These are phyloP conservation scores for Ophiognomonia clavigignenti-juglandacearum DNA, from an alignment of 2,329 filamentous ascomycete genomes.

Conservation along the genomic window DNA sequence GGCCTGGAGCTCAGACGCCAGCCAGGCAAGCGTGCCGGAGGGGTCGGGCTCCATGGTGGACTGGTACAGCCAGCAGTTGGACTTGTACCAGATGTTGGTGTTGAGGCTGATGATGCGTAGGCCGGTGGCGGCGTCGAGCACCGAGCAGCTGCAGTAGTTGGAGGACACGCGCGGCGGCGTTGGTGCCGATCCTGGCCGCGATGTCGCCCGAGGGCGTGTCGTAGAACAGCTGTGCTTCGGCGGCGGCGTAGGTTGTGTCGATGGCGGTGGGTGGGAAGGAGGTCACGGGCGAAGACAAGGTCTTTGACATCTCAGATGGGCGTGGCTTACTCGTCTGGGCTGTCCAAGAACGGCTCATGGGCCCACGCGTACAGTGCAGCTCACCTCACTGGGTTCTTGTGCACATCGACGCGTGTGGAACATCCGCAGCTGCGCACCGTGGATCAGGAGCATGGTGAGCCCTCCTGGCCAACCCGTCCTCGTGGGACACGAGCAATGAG, in stretches of 20 bases:
- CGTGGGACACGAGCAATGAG: too few species aligned
- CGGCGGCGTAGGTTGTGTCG: constrained; percentile 23
- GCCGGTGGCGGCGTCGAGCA: constrained; percentile 33
- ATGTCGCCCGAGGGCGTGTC: constrained; percentile 41
- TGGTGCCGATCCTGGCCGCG: constrained; percentile 39
- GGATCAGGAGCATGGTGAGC: too few species aligned
- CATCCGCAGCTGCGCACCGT: too few species aligned
- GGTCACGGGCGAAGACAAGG: too few species aligned
- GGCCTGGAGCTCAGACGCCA: constrained; percentile 46
- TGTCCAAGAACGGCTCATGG: too few species aligned
- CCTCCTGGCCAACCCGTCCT: too few species aligned
- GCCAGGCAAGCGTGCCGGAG: constrained; percentile 46
- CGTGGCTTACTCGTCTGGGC: too few species aligned
- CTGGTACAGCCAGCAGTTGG: constrained; percentile 52
- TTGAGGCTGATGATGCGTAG: constrained; percentile 55
- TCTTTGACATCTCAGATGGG: too few species aligned
- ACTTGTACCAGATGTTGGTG: constrained; percentile 55
- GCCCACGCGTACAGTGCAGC: too few species aligned
- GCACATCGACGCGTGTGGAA: too few species aligned
- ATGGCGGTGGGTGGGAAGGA: constrained; percentile 39
- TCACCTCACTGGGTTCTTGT: too few species aligned
- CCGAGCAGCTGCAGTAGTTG: constrained; percentile 45
- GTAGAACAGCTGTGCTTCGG: constrained; percentile 48
- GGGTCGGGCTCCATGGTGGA: constrained; percentile 46
- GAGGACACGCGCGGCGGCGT: constrained; percentile 29